Evolutionary conservation across 768 basidiomycete species (phyloP).

Genomic region (Punctularia strigosozonata): DNA sequence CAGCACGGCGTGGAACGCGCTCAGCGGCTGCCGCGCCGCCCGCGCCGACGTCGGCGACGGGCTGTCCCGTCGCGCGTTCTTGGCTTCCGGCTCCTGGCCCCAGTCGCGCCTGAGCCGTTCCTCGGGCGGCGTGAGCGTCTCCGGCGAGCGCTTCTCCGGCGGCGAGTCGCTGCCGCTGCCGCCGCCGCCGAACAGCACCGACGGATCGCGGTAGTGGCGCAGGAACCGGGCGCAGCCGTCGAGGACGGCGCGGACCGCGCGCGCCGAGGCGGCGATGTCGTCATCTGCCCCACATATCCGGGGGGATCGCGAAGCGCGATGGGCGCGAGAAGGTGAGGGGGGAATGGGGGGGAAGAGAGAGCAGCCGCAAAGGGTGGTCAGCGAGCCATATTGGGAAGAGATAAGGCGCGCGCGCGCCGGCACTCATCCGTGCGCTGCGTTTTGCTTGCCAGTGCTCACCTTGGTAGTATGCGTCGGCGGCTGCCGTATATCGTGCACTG

Average conservation of each 20-base stretch:
- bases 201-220: conserved; percentile 41
- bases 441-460: too few species aligned
- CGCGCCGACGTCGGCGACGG: conserved; percentile 8
- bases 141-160: conserved; percentile 6
- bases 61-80: neutral
- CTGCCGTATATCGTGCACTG: too few species aligned
- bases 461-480: too few species aligned
- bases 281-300: too few species aligned
- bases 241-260: conserved; percentile 48
- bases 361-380: too few species aligned
- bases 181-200: conserved; percentile 29
- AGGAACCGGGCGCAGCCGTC: conserved; percentile 62
- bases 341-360: too few species aligned
- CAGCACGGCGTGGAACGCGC: conserved; percentile 55
- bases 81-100: neutral
- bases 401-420: too few species aligned
- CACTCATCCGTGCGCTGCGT: too few species aligned
- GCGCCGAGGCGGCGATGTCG: conserved; percentile 35
- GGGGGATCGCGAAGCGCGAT: too few species aligned
- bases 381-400: too few species aligned
- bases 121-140: conserved; percentile 5
- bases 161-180: conserved; percentile 7
- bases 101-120: conserved; percentile 8
- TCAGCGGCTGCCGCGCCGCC: conserved; percentile 32
- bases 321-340: too few species aligned